A percentile compares a stretch with the other conserved stretches of the same genome.
These are phyloP conservation scores for Aphanomyces astaci DNA, from an alignment of 352 stramenopile genomes.

Conservation along the genomic window DNA sequence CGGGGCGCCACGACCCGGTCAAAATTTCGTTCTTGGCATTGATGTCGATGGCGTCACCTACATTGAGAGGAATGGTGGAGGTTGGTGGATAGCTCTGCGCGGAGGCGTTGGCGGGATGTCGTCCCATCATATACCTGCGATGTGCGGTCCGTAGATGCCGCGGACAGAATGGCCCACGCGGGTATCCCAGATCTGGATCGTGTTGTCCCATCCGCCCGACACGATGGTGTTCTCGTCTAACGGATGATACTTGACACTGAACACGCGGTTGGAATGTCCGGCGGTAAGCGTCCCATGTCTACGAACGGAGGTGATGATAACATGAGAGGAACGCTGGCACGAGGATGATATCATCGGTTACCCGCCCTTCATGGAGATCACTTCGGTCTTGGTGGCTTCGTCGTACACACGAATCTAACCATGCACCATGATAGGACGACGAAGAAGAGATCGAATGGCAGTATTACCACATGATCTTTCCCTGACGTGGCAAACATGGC, in stretches of 20 bases:
- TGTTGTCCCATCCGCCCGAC: conserved; percentile 90
- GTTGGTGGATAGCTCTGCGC: no score
- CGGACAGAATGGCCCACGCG: conserved; percentile 78
- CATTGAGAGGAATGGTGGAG: not conserved
- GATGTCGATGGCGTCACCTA: conserved; percentile 65
- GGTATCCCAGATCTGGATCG: conserved; percentile 88
- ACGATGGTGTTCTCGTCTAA: conserved; percentile 75
- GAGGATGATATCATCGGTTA: no score
- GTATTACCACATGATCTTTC: conserved; percentile 83
- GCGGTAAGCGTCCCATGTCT: conserved; percentile 52
- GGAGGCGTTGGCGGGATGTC: no score
- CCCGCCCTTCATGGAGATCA: conserved; percentile 62
- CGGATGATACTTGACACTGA: conserved; percentile 84
- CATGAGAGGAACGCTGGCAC: not conserved
- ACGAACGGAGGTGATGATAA: not conserved
- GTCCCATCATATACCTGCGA: conserved; percentile 30
- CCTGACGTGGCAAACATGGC: conserved; percentile 81
- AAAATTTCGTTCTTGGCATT: conserved; percentile 69
- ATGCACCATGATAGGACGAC: not conserved
- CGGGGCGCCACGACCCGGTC: conserved; percentile 85
- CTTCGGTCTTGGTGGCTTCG: conserved; percentile 77
- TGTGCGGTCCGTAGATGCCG: conserved; percentile 86
- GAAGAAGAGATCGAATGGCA: conserved; percentile 6
- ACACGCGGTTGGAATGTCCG: conserved; percentile 88
- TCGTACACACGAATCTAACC: conserved; percentile 72